Percentiles rank a stretch among this genome's conserved stretches.
Conservation (phyloP, 2,329 filamentous ascomycete species). For the Atkinsonella hypoxylon region DNA sequence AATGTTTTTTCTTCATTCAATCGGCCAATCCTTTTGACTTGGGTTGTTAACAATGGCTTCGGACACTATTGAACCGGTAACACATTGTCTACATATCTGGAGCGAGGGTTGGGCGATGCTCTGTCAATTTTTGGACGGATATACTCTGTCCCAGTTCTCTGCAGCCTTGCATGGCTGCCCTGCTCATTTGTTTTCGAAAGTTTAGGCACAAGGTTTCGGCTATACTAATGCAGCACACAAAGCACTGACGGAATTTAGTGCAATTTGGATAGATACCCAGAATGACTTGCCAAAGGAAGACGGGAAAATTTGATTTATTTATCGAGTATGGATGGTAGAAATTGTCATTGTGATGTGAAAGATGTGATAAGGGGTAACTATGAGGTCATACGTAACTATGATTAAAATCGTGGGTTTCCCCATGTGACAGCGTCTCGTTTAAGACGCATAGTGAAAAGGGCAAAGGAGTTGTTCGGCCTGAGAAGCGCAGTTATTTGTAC, state of each 20-base stretch:
- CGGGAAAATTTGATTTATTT: background rate
- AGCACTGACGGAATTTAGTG: background rate
- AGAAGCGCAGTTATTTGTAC: too few species aligned
- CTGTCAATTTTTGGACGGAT: background rate
- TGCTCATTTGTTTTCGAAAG: background rate
- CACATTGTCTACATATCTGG: background rate
- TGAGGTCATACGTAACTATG: too few species aligned
- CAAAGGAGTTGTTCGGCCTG: too few species aligned
- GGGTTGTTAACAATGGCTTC: background rate
- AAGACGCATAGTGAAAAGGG: too few species aligned
- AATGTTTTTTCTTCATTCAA: background rate
- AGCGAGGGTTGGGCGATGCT: background rate
- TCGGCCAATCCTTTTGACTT: background rate
- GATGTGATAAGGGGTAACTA: background rate
- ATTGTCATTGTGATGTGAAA: background rate
- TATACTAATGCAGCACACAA: background rate
- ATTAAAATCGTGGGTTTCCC: too few species aligned
- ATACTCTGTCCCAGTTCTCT: background rate
- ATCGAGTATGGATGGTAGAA: background rate
- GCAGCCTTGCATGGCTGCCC: background rate
- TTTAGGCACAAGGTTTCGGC: background rate
- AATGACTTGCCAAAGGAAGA: background rate
- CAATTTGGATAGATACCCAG: conserved; percentile 6
- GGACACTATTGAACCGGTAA: background rate
- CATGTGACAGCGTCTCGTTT: background rate